Base-by-base conservation (phyloP, 2,329 filamentous ascomycete species). In the Cladosporium oxysporum region DNA sequence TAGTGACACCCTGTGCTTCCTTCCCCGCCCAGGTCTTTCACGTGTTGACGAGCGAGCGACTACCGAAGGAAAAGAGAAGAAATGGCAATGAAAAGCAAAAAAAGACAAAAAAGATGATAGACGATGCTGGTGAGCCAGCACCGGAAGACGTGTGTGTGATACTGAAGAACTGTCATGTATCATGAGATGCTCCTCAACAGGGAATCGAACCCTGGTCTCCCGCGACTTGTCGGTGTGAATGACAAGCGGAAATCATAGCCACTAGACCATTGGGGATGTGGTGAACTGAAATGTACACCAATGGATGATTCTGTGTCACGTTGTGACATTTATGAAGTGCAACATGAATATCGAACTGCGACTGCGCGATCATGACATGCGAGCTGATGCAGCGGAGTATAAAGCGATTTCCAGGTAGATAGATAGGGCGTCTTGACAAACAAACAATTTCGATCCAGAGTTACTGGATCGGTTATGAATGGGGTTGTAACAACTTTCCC, bases 161-260 rank as follows among this genome's bases (percentile, higher is more conserved):
- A 47, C 47, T 47, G 57, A 59, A 59, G 57, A 59, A 59, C 35
- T 44, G 35, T 41, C 57, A 59, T 21, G 21, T 47, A 26, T 62
- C 49, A 21, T 57, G 61, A 63, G 50, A 57, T 63, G 37, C 61
- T 63, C 61, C 61, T 53, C 61, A 57, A 63, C 61, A 63, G 61
- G 61, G 61, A 63, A 63, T 63, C 61, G 61, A 63, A 63, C 61
- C 61, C 61, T 63, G 61, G 61, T 63, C 61, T 63, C 61, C 61
- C 61, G 61, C 61, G 61, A 37, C 61, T 63, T 63, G 50, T 63
- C 61, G 37, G 35, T 28, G 35, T 44, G 3, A 62, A 69, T 76
- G 74, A 76, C 74, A 76, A 76, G 74, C 74, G 74, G 74, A 76
- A 76, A 76, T 76, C 73, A 76, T 76, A 68, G 71, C 74, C 74